Base-by-base conservation (phyloP, 2,329 filamentous ascomycete species). In the Pyrenochaeta sp. region DNA sequence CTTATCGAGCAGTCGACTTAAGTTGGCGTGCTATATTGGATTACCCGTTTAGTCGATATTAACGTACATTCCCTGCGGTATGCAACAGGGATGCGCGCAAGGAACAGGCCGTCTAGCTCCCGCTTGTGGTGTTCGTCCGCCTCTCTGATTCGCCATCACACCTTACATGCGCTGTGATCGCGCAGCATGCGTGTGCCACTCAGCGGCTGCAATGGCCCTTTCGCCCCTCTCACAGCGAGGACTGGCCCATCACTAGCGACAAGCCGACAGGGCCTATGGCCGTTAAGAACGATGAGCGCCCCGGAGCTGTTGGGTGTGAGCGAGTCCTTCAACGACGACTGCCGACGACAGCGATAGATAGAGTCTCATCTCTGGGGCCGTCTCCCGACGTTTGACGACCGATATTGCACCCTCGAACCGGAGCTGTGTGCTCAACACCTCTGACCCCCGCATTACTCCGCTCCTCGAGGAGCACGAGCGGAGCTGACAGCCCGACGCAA, bases 101-200 rank as follows among this genome's bases (percentile, higher is more conserved):
- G 53, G 51, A 49, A 50, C 44, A 34, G 22, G 32, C 51, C 42
- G 34, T 41, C 41, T 57, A 55, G 54, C 39, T 53, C 48, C 54
- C 54, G 54, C 36, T 2, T 20, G 14, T 42, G 20, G 22, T 20
- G 26, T 32, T 34, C 10, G 10, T 17, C 39, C 52, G 44, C 42
- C 44, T 29, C 23, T 38, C 22, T 59, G 54, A 65, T 64, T 63
- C 57, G 61, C 48, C 27, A 29, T 46, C 49, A 56, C 48, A 51
- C 49, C 44, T 38, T 44, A 53, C 53, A 50, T 41, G 50, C 53
- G 48, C 50, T 61, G 63, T 67, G 65, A 68, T 63, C 41, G 56
- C 47, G 47, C 59, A 50, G 52, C 41, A 51, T 55, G 49, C 47
- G 48, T 54, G 55, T 59, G 55, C 62, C 63, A 67, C 51, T 68